Evolutionary conservation across 768 basidiomycete genomes (phyloP), one percentile per base, ranked within the genome.

Genomic region (Mycena galopus): DNA sequence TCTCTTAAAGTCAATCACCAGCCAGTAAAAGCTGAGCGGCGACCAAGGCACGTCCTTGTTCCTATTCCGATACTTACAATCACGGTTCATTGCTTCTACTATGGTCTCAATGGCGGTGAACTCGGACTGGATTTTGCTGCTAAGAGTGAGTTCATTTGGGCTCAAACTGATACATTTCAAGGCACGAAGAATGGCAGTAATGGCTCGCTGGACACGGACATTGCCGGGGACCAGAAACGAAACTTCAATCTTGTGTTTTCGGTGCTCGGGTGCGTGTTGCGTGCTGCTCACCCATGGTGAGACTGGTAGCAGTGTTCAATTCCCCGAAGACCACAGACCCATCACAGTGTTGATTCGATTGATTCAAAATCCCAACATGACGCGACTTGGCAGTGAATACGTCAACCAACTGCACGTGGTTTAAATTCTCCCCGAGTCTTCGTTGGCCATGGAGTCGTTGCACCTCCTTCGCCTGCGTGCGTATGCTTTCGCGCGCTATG

Each of bases 1-100:
- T 71, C 51, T 61, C 50, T 59, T 65, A 53, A 65, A 65, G 35
- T 30, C 37, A 60, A 71, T 65, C 47, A 60, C 35, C 64, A 25
- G 19, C 56, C 50, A 69, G 53, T 44, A 30, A 62, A 30, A 25
- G 16, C 27, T 27, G 30, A 63, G 33, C 69, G 62, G 69, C 56
- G 56, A 70, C 69, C 62, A 63, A 42, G 37, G 30, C 39, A 37
- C 42, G 30, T 62, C 62, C 47, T 64, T 65, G 33, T 37, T 47
- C 62, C 44, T 70, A 14, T 39, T 29, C 32, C 32, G 23, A 3
- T 62, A 42, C 29, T 30, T 47, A 42, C 29, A 51, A 61, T 37
- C n/a, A 29, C 27, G 33, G 23, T 21, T 39, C 16, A 32, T 37
- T 67, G 23, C 44, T 42, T 32, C 21, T 19, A n/a, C n/a, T n/a